These are phyloP conservation scores for Cyberlindnera amylophila DNA, from an alignment of 805 yeast genomes.

Conservation along the genomic window DNA sequence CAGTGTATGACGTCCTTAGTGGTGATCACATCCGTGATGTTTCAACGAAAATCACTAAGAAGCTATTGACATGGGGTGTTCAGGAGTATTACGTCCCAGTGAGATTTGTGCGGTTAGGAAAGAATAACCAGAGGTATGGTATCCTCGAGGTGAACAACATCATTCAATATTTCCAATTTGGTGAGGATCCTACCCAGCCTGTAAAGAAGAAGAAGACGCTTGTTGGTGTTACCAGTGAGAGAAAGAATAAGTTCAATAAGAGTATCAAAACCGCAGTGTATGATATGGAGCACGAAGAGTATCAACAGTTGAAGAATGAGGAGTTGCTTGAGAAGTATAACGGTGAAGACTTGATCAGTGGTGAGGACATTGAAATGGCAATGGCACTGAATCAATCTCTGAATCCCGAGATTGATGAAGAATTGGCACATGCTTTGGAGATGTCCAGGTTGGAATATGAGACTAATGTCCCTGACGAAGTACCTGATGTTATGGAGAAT, in stretches of 20 bases:
- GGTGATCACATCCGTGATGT: conserved; percentile 20
- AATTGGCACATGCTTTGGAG: conserved; percentile 13
- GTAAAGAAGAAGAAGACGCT: conserved; percentile 13
- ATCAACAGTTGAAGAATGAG: conserved; percentile 13
- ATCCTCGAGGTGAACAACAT: conserved; percentile 16
- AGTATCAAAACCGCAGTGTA: conserved; percentile 20
- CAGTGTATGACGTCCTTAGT: conserved; percentile 21
- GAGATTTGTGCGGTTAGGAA: conserved; percentile 12
- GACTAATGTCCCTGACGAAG: too few relatives aligned
- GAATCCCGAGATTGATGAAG: conserved; percentile 10
- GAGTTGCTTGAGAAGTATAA: conserved; percentile 21
- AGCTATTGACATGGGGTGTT: conserved; percentile 2
- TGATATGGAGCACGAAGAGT: conserved; percentile 21
- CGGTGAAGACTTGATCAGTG: conserved; percentile 17
- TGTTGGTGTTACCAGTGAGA: conserved; percentile 15
- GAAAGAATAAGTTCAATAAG: conserved; percentile 19
- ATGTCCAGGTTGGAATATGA: conserved; percentile 12
- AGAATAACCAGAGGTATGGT: conserved; percentile 17
- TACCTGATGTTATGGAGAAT: too few relatives aligned
- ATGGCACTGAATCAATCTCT: conserved; percentile 24
- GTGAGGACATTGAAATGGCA: conserved; percentile 27
- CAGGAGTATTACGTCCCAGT: conserved; percentile 3
- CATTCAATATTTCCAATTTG: conserved; percentile 25
- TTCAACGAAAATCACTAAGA: conserved; percentile 19
- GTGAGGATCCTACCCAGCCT: conserved; percentile 10